Base-by-base conservation (phyloP, 352 stramenopile species). In the Thraustochytrium striatum region DNA sequence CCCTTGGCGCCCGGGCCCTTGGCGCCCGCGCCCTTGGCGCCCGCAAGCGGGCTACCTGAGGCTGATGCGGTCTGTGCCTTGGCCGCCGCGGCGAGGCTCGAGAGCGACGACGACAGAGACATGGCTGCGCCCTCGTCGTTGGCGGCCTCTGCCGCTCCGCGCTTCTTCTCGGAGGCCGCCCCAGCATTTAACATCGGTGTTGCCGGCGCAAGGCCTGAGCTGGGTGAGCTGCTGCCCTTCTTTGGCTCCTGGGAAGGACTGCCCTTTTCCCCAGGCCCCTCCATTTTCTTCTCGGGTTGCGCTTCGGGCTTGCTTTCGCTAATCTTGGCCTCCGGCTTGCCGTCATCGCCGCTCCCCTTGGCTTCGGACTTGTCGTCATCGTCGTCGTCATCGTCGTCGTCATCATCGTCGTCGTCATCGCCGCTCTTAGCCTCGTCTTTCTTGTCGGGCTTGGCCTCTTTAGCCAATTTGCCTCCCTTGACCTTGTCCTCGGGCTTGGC, bases 1-100 rank as follows among this genome's bases (percentile, higher is more conserved):
- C 53, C 35, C 41, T 70, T 19, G 30, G 53, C 53, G 41, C 50
- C 35, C 21, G 59, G 35, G 35, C 21, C 59, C 0, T 33, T 70
- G 59, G 59, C 59, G 25, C 53, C 59, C 21, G 35, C 59, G 30
- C 50, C 59, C 59, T 70, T 70, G 33, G 16, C 41, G n/a, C 59
- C 59, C 13, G 39, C 39, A 5, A 47, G 39, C 5, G 39, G 5
- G 39, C 5, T 13, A 13, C 5, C 13, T 47, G 5, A 5, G 5
- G 5, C 39, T 5, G 13, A 13, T 13, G 5, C 13, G 39, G 39
- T 5, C 39, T 13, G 39, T 13, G 5, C 5, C 39, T 13, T 13
- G 13, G 13, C 39, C 5, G 39, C 39, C 13, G 39, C 39, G 39
- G 39, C 39, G 5, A 13, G 5, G 39, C 5, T 13, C 5, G 39